Evolutionary conservation across 2,329 filamentous ascomycete genomes (phyloP).

Genomic region (Coniella lustricola): DNA sequence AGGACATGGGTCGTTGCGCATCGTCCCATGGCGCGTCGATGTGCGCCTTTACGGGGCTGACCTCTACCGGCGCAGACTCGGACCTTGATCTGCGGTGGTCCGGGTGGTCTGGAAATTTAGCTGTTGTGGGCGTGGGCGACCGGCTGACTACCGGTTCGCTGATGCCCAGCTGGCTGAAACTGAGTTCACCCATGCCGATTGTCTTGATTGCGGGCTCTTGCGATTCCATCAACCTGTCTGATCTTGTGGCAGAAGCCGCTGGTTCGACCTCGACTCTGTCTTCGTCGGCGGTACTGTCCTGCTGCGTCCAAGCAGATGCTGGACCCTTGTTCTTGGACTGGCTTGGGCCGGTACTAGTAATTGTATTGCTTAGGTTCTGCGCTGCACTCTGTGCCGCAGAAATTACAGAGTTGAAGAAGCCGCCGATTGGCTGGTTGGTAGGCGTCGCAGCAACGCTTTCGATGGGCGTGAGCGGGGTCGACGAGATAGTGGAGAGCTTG

Average conservation of each 20-base stretch:
- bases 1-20: conserved; percentile 36
- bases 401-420: conserved; percentile 92
- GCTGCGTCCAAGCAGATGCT: conserved; percentile 1
- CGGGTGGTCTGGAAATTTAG: conserved; percentile 45
- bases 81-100: conserved; percentile 41
- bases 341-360: conserved; percentile 59
- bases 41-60: conserved; percentile 20
- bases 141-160: conserved; percentile 45
- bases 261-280: conserved; percentile 38
- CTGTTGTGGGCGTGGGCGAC: conserved; percentile 48
- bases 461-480: conserved; percentile 65
- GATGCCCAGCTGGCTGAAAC: conserved; percentile 82
- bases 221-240: conserved; percentile 38
- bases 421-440: conserved; percentile 46
- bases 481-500: conserved; percentile 74
- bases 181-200: conserved; percentile 80
- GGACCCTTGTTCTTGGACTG: conserved; percentile 23
- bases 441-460: conserved; percentile 51
- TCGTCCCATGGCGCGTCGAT: conserved; percentile 33
- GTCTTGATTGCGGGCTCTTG: conserved; percentile 80
- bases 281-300: conserved; percentile 22
- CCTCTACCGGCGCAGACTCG: conserved; percentile 52
- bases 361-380: conserved; percentile 63
- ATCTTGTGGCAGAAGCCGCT: conserved; percentile 30
- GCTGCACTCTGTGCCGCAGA: conserved; percentile 91